Evolutionary conservation across 305 asterid genomes (phyloP), one percentile per base, ranked within the genome.

Genomic region (Petunia hybrid): DNA sequence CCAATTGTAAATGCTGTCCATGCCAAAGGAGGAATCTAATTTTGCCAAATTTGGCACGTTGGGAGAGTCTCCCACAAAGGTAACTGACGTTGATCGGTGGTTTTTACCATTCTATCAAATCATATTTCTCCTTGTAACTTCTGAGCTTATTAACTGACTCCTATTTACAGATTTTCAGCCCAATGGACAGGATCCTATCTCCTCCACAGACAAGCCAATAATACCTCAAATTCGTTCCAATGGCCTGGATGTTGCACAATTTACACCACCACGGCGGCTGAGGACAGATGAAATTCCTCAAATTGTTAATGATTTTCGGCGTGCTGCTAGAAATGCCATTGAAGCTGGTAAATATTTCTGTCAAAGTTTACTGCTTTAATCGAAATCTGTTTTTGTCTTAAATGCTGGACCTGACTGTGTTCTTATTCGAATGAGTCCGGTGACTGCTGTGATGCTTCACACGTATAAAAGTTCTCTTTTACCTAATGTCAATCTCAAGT

Each of bases 1-100:
- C 97, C 97, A 14, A 92, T 93, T 83, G 97, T 92, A 4, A 87
- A 91, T 2, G 95, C 95, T 2, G 97, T 93, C 81, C 97, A 93
- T 87, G 94, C 96, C 80, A 92, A 92, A 84, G 97, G 95, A 4
- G 93, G 91, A 0, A 22, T 89, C 59, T 91, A 89, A 84, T 93
- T 91, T 84, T 93, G 97, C 83, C 97, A 93, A 90, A 85, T 91
- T 88, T 87, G 92, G 93, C 93, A 93, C 61, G 89, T 76, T 0
- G 94, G 98, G 42, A 84, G 94, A 80, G 95, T 89, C 78, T 93
- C 94, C 12, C 88, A 48, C 86, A 70, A 71, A 69, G 90, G 97
- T 92, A 88, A 36, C 35, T 56, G 57, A 45, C 48, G 73, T 46
- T 65, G 22, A 16, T 2, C 13, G 64, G 69, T 63, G 8, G 22